phyloP scores from a whole-genome alignment of 306 rosid species.

The Chamaecrista fasciculata region DNA sequence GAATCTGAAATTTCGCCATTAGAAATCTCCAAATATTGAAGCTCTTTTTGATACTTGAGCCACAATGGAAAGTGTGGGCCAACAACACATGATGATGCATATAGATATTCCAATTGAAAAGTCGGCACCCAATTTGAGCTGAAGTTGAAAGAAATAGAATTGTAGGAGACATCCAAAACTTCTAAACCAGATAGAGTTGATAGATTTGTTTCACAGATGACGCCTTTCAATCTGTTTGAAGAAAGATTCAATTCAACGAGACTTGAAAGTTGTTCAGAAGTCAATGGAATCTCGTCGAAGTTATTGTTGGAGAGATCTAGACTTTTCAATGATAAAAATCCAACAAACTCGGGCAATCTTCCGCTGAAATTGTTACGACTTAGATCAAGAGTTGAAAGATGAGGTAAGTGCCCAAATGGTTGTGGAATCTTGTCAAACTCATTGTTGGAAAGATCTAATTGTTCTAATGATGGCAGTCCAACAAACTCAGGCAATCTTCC shows the following conservation, averaged over 20 bases:
- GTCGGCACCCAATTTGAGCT: conserved; percentile 21
- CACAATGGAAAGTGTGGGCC: background rate
- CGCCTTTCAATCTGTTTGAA: conserved; percentile 16
- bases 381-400: background rate
- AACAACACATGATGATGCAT: background rate
- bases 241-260: background rate
- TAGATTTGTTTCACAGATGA: conserved; percentile 22
- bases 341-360: background rate
- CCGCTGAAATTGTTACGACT: background rate
- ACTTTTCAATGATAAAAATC: background rate
- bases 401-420: background rate
- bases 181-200: background rate
- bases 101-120: background rate
- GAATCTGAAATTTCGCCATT: conserved; percentile 15
- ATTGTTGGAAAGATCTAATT: no score
- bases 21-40: background rate
- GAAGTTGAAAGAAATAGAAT: conserved; percentile 31
- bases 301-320: conserved; percentile 10
- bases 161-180: background rate
- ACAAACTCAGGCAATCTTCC: background rate
- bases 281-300: background rate
- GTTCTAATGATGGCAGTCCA: no score
- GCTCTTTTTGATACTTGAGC: background rate
- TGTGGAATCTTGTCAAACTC: background rate
- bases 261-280: conserved; percentile 22